Base-by-base conservation (phyloP, 2,329 filamentous ascomycete genomes). In the Colletotrichum tabaci region DNA sequence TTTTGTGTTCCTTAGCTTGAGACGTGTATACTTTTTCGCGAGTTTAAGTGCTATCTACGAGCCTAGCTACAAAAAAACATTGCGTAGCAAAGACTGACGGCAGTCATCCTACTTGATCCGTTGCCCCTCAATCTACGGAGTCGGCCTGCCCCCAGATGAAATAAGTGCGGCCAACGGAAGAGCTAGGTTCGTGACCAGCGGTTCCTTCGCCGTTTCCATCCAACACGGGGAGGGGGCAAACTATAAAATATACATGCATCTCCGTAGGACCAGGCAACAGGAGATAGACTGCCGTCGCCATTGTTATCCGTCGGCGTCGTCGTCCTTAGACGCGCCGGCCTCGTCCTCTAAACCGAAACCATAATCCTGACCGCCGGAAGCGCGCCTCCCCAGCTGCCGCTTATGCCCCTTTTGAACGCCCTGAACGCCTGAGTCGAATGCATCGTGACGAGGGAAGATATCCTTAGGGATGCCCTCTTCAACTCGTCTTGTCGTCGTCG, bases 21-120 rank as follows among this genome's bases (percentile, higher is more conserved):
- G 46, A 62, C 53, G 44, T 40, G 21, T 64, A 38, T 16, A 10
- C 42, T 26, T 47, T 50, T n/a, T 47, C 35, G 23, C 53, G 44
- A 23, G 30, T 62, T 65, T 40, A 47, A 56, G 18, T 63, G 66
- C 12, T 66, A 72, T 76, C 76, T 80, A 53, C 68, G 53, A 69
- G 53, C 57, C 57, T 79, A 80, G 81, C 80, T 77, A 79, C 80
- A 79, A 81, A 77, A 23, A 4, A 40, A n/a, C 2, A 42, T 9
- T 15, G 12, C 38, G 81, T 80, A 79, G 78, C 78, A 82, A 80
- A 56, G 52, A 79, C 79, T 75, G 86, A 89, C 88, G 86, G 83
- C 87, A 86, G 86, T 83, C 89, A 89, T 86, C 89, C 88, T 85
- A 80, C 87, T 91, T 90, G 85, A 86, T 88, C 88, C 87, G 80